Evolutionary conservation across 176 grass and related monocot species (phyloP).

Genomic region (Lolium perenne): DNA sequence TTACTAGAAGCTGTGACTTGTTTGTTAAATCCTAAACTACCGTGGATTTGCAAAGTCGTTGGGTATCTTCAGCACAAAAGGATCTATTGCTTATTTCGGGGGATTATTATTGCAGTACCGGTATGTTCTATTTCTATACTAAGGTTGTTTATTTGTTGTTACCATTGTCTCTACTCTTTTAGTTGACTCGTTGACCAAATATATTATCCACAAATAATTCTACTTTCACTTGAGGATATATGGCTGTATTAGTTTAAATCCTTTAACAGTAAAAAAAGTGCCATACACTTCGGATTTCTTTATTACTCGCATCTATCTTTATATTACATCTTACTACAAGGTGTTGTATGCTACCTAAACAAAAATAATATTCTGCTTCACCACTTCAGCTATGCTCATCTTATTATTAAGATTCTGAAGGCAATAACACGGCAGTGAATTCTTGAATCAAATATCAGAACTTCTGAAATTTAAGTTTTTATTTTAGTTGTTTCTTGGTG

Average conservation of each 20-base stretch:
- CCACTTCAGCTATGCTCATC: not conserved
- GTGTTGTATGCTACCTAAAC: not conserved
- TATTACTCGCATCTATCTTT: not conserved
- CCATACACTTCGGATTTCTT: not conserved
- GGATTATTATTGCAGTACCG: slow-evolving; percentile 63
- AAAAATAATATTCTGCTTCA: not conserved
- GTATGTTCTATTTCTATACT: slow-evolving; percentile 58
- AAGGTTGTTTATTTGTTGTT: slow-evolving; percentile 32
- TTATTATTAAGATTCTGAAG: not conserved
- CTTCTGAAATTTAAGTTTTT: not conserved
- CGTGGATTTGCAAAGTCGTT: slow-evolving; percentile 72
- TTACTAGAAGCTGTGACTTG: slow-evolving; percentile 78
- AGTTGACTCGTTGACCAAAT: slow-evolving; percentile 16
- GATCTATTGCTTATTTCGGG: slow-evolving; percentile 76
- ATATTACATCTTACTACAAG: not conserved
- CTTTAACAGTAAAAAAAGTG: not conserved
- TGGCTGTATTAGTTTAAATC: slow-evolving; percentile 22
- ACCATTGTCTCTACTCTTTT: slow-evolving; percentile 17
- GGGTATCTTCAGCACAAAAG: slow-evolving; percentile 70
- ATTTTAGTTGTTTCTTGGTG: not conserved
- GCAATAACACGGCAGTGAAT: slow-evolving; percentile 8
- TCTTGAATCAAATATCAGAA: slow-evolving; percentile 10
- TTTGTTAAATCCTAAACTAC: slow-evolving; percentile 82
- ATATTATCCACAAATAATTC: not conserved
- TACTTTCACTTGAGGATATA: slow-evolving; percentile 7